Base-by-base conservation (phyloP, 1,139 yeast species). In the Keqinozyma sinolaborantium region DNA sequence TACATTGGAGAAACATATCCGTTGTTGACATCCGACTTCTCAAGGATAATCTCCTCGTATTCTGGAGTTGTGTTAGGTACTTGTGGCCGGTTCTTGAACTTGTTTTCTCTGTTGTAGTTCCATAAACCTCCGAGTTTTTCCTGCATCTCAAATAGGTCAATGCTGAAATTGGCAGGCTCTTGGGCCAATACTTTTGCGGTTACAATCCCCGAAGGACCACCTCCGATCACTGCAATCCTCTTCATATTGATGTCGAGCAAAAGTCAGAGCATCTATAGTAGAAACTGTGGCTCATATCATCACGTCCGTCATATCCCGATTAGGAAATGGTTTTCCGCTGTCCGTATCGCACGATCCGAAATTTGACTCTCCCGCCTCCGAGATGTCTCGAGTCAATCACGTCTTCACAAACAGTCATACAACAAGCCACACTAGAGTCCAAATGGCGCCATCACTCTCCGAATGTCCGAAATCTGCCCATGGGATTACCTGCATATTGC, bases 201-300 rank as follows among this genome's bases (percentile, higher is more conserved):
- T 0, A 73, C 73, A 8, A 69, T 44, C 1, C 76, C 77, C 2
- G 64, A 51, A 2, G 74, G 73, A 0, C 77, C 77, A 5, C 71
- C 76, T 7, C 77, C 77, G 14, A 70, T 58, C 8, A 71, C 53
- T 3, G 73, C 74, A 26, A 66, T 34, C 19, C 47, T 36, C 21
- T 29, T 31, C 29, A 26, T 26, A n/a, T n/a, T n/a, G n/a, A n/a
- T n/a, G n/a, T n/a, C n/a, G n/a, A n/a, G n/a, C n/a, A n/a, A n/a
- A n/a, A n/a, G n/a, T n/a, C n/a, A n/a, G n/a, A n/a, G n/a, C n/a
- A n/a, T n/a, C n/a, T n/a, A n/a, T n/a, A n/a, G n/a, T n/a, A n/a
- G 21, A 18, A 18, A 18, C 21, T 18, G 21, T 18, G 21, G 21
- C 21, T 18, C 10, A 7, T 18, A 18, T 7, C 21, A 10, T 18